Conservation (phyloP, 108 stramenopile species). For the Conticribra guillardii region DNA sequence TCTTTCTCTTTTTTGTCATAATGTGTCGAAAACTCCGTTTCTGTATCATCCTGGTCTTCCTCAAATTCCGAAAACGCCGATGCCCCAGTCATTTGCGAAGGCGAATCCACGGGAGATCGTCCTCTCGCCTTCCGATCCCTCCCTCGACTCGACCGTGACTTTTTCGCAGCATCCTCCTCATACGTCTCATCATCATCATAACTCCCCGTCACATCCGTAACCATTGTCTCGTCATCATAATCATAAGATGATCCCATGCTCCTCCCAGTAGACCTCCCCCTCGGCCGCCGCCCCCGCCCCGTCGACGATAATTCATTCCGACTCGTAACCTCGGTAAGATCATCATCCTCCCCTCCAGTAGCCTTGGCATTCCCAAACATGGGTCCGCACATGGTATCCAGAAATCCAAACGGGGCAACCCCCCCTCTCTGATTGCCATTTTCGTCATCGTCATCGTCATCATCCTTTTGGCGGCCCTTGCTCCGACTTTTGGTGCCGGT, state of each 20-base stretch:
- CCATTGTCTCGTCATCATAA: slow-evolving; percentile 48
- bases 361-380: slow-evolving; percentile 17
- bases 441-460: slow-evolving; percentile 1
- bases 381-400: slow-evolving; percentile 53
- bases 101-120: slow-evolving; percentile 12
- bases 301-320: neutral
- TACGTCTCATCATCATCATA: slow-evolving; percentile 45
- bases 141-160: slow-evolving; percentile 13
- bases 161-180: slow-evolving; percentile 12
- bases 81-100: slow-evolving; percentile 8
- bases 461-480: slow-evolving; percentile 10
- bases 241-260: slow-evolving; percentile 22
- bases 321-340: slow-evolving; percentile 10
- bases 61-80: slow-evolving; percentile 23
- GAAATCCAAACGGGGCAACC: slow-evolving; percentile 19
- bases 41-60: slow-evolving; percentile 26
- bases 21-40: slow-evolving; percentile 22
- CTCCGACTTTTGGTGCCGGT: neutral
- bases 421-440: neutral
- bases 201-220: slow-evolving; percentile 27
- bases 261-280: neutral
- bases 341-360: slow-evolving; percentile 23
- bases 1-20: slow-evolving; percentile 15
- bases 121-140: slow-evolving; percentile 27
- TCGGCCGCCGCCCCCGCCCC: slow-evolving; percentile 20